Evolutionary conservation across 2,329 filamentous ascomycete genomes (phyloP).

Genomic region (Claviceps quebecensis): DNA sequence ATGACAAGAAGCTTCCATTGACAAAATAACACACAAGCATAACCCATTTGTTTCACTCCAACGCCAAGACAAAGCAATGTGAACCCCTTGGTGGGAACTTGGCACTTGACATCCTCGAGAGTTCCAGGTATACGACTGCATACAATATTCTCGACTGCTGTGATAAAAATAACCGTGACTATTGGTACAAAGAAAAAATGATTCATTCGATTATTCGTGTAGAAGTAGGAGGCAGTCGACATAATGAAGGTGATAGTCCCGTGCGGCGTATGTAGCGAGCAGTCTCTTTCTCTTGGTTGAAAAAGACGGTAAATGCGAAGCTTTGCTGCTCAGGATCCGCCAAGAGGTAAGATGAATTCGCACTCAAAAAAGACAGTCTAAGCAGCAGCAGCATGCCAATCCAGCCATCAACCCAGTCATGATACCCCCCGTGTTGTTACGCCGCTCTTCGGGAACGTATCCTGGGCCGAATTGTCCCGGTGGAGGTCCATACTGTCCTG

Average conservation of each 20-base stretch:
- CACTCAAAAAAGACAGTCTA: slow-evolving; percentile 39
- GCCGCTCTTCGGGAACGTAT: slow-evolving; percentile 21
- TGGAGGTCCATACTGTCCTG: slow-evolving; percentile 14
- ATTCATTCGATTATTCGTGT: background rate
- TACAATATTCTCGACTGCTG: background rate
- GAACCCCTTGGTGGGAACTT: background rate
- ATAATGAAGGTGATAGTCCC: background rate
- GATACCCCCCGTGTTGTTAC: slow-evolving; percentile 20
- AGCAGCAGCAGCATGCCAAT: slow-evolving; percentile 44
- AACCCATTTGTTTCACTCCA: background rate
- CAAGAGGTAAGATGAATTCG: background rate
- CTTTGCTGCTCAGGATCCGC: background rate
- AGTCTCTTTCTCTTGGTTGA: background rate
- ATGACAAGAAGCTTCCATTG: background rate
- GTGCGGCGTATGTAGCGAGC: background rate
- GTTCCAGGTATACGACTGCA: background rate
- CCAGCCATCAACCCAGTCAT: slow-evolving; percentile 34
- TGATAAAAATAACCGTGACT: background rate
- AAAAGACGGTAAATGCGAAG: background rate
- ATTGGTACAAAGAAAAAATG: background rate
- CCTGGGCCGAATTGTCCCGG: slow-evolving; percentile 15
- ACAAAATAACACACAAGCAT: background rate
- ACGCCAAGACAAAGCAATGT: background rate
- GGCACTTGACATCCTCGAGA: background rate
- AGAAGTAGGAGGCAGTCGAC: background rate